phyloP scores from a whole-genome alignment of 441 rosid species.

The Breynia disticha region DNA sequence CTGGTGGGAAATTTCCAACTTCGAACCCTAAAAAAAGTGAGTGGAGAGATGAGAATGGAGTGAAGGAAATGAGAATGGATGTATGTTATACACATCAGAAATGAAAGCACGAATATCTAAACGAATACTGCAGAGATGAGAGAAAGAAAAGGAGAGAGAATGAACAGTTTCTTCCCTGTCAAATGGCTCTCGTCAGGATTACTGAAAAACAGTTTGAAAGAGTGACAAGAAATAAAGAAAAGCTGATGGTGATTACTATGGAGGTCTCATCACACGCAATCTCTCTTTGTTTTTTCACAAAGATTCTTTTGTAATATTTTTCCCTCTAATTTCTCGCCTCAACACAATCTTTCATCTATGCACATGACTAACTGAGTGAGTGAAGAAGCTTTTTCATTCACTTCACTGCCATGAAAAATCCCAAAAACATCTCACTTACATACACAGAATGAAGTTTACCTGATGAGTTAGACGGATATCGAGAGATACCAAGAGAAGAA shows the following conservation, averaged over 20 bases:
- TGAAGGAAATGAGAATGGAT: slow-evolving; percentile 3
- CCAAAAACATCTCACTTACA: neutral
- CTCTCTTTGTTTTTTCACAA: neutral
- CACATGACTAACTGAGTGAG: neutral
- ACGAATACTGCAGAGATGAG: slow-evolving; percentile 10
- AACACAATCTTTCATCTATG: slow-evolving; percentile 19
- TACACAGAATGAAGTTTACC: slow-evolving; percentile 21
- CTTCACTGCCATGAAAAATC: neutral
- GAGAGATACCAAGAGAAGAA: slow-evolving; percentile 46
- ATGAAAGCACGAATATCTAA: slow-evolving; percentile 25
- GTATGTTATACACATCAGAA: slow-evolving; percentile 13
- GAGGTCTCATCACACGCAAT: slow-evolving; percentile 26
- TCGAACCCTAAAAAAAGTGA: slow-evolving; percentile 56
- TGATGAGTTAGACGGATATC: slow-evolving; percentile 29
- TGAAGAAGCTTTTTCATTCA: slow-evolving; percentile 4
- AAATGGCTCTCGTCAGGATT: slow-evolving; percentile 33
- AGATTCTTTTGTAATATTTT: slow-evolving; percentile 15
- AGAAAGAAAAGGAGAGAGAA: slow-evolving; percentile 1
- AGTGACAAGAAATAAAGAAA: slow-evolving; percentile 15
- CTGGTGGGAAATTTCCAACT: slow-evolving; percentile 60
- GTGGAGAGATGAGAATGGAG: neutral
- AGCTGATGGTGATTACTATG: slow-evolving; percentile 16
- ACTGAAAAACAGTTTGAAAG: slow-evolving; percentile 29
- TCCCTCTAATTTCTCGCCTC: slow-evolving; percentile 9
- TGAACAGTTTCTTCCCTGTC: slow-evolving; percentile 40